A percentile compares a stretch with the other conserved stretches of the same genome.
Evolutionary conservation across 306 rosid genomes (phyloP).

Genomic region (Gastrolobium villosum): DNA sequence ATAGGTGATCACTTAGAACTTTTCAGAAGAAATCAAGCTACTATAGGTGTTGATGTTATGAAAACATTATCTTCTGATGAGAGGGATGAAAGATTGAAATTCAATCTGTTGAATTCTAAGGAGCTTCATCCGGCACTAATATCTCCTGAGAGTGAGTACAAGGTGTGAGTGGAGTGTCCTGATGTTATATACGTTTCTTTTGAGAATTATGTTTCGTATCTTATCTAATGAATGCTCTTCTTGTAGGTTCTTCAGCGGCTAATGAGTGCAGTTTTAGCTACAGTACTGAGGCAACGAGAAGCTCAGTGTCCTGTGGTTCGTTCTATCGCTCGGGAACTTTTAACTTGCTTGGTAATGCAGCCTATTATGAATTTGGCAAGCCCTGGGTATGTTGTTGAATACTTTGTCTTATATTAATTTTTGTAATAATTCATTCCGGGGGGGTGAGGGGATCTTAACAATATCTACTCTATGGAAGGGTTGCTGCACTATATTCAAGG

Average conservation of each 20-base stretch:
- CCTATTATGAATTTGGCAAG: slow-evolving; percentile 90
- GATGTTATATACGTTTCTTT: slow-evolving; percentile 47
- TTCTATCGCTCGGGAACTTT: slow-evolving; percentile 86
- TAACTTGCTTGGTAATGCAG: slow-evolving; percentile 91
- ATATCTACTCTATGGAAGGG: slow-evolving; percentile 20
- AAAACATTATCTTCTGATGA: slow-evolving; percentile 90
- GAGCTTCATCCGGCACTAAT: slow-evolving; percentile 97
- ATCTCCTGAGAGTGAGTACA: slow-evolving; percentile 99
- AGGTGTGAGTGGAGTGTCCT: slow-evolving; percentile 97
- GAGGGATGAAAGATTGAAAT: slow-evolving; percentile 94
- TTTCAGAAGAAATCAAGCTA: slow-evolving; percentile 96
- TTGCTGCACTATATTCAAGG: slow-evolving; percentile 9
- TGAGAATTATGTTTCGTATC: slow-evolving; percentile 48
- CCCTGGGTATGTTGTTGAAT: slow-evolving; percentile 85
- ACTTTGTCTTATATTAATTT: slow-evolving; percentile 31
- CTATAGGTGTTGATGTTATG: slow-evolving; percentile 92
- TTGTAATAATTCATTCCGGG: slow-evolving; percentile 11
- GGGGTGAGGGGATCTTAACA: slow-evolving; percentile 10
- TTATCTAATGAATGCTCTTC: slow-evolving; percentile 49
- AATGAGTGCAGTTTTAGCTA: slow-evolving; percentile 86
- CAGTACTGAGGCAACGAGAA: slow-evolving; percentile 84
- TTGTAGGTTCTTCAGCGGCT: slow-evolving; percentile 85
- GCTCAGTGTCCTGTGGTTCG: slow-evolving; percentile 86
- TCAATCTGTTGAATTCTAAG: slow-evolving; percentile 82
- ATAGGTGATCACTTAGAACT: slow-evolving; percentile 89